Percentiles rank a stretch among this genome's conserved stretches.
Conservation (phyloP, 164 flowering plant genomes). For the Stephania cephalantha region DNA sequence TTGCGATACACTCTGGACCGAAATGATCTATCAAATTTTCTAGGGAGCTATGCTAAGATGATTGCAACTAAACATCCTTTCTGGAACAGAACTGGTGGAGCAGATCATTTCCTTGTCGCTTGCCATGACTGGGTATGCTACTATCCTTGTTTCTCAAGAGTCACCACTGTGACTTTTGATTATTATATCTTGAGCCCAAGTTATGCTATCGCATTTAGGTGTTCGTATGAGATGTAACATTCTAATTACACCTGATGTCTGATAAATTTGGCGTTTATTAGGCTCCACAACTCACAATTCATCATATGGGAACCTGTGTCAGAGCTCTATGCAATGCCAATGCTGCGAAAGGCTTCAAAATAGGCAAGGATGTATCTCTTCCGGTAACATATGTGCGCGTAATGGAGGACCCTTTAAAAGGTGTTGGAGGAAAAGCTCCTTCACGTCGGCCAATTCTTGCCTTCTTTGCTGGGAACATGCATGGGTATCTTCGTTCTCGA, state of each 20-base stretch:
- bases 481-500: conserved; percentile 14
- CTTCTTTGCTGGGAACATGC: conserved; percentile 12
- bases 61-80: conserved; percentile 25
- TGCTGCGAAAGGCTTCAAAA: conserved; percentile 6
- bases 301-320: conserved; percentile 8
- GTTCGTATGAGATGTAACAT: background rate
- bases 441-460: conserved; percentile 12
- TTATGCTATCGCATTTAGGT: background rate
- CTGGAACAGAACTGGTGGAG: conserved; percentile 33
- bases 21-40: conserved; percentile 12
- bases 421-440: conserved; percentile 14
- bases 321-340: conserved; percentile 14
- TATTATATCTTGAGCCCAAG: background rate
- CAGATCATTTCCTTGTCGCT: conserved; percentile 38
- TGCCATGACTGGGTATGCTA: conserved; percentile 47
- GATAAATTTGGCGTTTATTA: background rate
- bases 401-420: background rate
- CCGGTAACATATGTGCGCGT: conserved; percentile 9
- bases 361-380: conserved; percentile 12
- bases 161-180: background rate
- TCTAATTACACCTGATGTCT: background rate
- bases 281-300: conserved; percentile 11
- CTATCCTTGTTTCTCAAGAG: background rate
- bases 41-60: conserved; percentile 9
- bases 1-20: conserved; percentile 10